Conservation (phyloP, 1,284 basidiomycete genomes). For the Mycena sp. region DNA sequence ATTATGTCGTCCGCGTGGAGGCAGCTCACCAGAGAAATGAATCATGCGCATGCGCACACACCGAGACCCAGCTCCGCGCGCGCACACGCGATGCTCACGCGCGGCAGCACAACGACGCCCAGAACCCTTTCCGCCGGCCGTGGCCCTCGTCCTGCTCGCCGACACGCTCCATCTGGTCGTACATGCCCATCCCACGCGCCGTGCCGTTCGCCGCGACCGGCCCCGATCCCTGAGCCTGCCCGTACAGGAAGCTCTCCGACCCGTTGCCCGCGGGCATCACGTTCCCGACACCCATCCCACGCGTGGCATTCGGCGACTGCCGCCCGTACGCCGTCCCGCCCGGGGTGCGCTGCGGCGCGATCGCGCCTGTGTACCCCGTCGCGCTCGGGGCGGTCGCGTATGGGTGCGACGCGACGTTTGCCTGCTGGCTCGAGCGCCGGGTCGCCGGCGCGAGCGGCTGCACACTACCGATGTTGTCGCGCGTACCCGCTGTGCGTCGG, state of each 20-base stretch:
- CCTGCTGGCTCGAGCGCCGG: slow-evolving; percentile 71
- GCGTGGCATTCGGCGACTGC: slow-evolving; percentile 57
- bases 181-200: slow-evolving; percentile 61
- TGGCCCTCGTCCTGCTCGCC: slow-evolving; percentile 59
- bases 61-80: slow-evolving; percentile 52
- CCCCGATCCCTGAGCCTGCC: slow-evolving; percentile 47
- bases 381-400: slow-evolving; percentile 71
- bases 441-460: slow-evolving; percentile 65
- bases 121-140: slow-evolving; percentile 58
- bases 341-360: slow-evolving; percentile 31
- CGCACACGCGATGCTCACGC: slow-evolving; percentile 25
- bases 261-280: slow-evolving; percentile 53
- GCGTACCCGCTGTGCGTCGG: slow-evolving; percentile 56
- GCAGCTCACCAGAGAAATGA: background rate
- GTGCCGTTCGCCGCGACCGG: slow-evolving; percentile 36
- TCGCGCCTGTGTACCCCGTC: slow-evolving; percentile 53
- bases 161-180: slow-evolving; percentile 62
- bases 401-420: slow-evolving; percentile 64
- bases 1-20: background rate
- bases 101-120: slow-evolving; percentile 57
- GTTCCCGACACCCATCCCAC: slow-evolving; percentile 43
- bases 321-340: slow-evolving; percentile 59
- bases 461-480: slow-evolving; percentile 64
- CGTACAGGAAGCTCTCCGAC: slow-evolving; percentile 71
- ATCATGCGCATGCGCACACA: slow-evolving; percentile 45